phyloP scores from a whole-genome alignment of 148 eudicot species.

The Arbutus unedo region DNA sequence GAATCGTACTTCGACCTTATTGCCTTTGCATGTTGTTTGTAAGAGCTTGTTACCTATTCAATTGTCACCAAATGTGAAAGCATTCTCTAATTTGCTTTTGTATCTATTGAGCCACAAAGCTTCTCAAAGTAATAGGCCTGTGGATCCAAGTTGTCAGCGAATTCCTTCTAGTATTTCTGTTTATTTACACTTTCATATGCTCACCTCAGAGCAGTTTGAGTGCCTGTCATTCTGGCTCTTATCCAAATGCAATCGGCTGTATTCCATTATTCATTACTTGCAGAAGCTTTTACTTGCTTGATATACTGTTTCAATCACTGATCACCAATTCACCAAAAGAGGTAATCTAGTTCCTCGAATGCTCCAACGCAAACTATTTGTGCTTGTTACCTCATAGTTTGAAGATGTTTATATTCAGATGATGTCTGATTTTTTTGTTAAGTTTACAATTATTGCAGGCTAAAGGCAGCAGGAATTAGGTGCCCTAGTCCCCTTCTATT shows the following conservation, averaged over 20 bases:
- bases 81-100: not conserved
- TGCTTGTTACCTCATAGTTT: too few species aligned
- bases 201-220: not conserved
- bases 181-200: not conserved
- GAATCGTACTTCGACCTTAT: not conserved
- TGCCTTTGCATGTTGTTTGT: not conserved
- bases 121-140: not conserved
- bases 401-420: not conserved
- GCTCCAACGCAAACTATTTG: too few species aligned
- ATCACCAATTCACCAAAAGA: too few species aligned
- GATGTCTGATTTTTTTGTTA: not conserved
- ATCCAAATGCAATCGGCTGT: constrained; percentile 1
- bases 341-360: too few species aligned
- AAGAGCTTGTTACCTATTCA: not conserved
- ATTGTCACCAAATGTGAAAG: too few species aligned
- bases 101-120: not conserved
- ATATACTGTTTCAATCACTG: too few species aligned
- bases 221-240: not conserved
- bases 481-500: constrained; percentile 72
- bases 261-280: not conserved
- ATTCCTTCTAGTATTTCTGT: not conserved
- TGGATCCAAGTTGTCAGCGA: constrained; percentile 8
- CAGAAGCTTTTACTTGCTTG: not conserved
- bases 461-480: constrained; percentile 90
- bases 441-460: constrained; percentile 45